These are phyloP conservation scores for Lodderomyces pseudojiufengensis DNA, from an alignment of 1,139 yeast species.

Conservation along the genomic window DNA sequence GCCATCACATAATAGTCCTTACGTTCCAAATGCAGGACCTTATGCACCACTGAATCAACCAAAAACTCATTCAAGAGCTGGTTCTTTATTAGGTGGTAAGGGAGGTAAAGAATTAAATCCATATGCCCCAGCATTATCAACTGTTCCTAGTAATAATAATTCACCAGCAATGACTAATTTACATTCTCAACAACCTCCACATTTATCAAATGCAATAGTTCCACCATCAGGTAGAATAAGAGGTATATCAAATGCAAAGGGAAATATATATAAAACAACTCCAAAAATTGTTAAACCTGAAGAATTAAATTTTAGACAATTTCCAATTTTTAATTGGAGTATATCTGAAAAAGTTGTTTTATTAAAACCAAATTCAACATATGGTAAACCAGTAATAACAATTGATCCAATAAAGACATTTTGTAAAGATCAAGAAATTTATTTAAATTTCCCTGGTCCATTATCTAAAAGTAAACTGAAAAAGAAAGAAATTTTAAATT, in stretches of 20 bases:
- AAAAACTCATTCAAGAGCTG: constrained; percentile 40
- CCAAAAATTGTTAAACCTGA: constrained; percentile 33
- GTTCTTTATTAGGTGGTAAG: constrained; percentile 40
- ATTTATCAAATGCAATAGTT: constrained; percentile 6
- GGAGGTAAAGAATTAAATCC: constrained; percentile 43
- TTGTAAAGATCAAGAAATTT: constrained; percentile 19
- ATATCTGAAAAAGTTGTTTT: constrained; percentile 29
- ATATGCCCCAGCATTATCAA: constrained; percentile 37
- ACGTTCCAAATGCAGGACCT: constrained; percentile 46
- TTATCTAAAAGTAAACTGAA: constrained; percentile 52
- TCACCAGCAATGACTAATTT: constrained; percentile 3
- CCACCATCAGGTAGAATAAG: constrained; percentile 21
- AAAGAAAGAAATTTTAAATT: constrained; percentile 61
- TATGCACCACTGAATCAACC: constrained; percentile 41
- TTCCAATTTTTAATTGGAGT: constrained; percentile 78
- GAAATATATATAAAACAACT: constrained; percentile 25
- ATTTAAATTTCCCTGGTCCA: constrained; percentile 58
- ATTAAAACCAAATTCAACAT: constrained; percentile 25
- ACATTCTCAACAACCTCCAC: not conserved
- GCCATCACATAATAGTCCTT: constrained; percentile 29
- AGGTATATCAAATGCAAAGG: constrained; percentile 25
- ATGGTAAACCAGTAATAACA: constrained; percentile 15
- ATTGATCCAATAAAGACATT: constrained; percentile 18
- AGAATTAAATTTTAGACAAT: constrained; percentile 52
- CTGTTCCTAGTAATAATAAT: constrained; percentile 16